Base-by-base conservation (phyloP, 352 stramenopile genomes). In the Globisporangium cederbergense region DNA sequence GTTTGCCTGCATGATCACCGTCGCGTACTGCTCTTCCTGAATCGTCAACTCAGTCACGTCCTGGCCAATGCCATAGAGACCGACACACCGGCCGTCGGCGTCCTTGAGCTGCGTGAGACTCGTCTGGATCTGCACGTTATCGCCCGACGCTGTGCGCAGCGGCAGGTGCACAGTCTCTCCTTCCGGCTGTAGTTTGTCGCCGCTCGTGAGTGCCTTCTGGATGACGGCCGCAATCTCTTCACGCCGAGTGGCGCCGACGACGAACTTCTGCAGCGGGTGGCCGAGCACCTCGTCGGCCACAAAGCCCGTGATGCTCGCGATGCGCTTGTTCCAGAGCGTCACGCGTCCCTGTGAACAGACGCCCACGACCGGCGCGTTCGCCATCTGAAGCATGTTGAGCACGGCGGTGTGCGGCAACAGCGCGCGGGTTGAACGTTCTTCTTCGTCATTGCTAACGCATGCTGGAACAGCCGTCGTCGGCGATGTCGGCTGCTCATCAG, bases 1-100 rank as follows among this genome's bases (percentile, higher is more conserved):
- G 61, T 93, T 93, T 13, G 83, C 83, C 51, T 87, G 79, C 71
- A 89, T 90, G 71, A 94, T 85, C 16, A 94, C 78, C 3, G 76
- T 71, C 4, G 75, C 76, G 45, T 90, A 89, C 65, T 92, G 79
- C 42, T 74, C 72, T 62, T 88, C 77, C 46, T 86, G 75, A 18
- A 84, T 74, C 30, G 71, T 69, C 60, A 73, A 76, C 67, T 86
- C 68, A 28, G 79, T 87, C 52, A 86, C 74, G 47, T 89, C 79
- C 53, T 83, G 71, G 4, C 80, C 78, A 28, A 89, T 82, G 60
- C 78, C 79, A 47, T 86, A 87, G 18, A 86, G 72, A n/a, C 79
- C 79, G 3, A 78, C 55, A 59, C 77, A 79, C 4, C 70, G 42
- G 7, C 79, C 77, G 13, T 86, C 72, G 8, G 71, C 55, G 1